Conservation (phyloP, 2,329 filamentous ascomycete species). For the Aspergillus novofumigatus region DNA sequence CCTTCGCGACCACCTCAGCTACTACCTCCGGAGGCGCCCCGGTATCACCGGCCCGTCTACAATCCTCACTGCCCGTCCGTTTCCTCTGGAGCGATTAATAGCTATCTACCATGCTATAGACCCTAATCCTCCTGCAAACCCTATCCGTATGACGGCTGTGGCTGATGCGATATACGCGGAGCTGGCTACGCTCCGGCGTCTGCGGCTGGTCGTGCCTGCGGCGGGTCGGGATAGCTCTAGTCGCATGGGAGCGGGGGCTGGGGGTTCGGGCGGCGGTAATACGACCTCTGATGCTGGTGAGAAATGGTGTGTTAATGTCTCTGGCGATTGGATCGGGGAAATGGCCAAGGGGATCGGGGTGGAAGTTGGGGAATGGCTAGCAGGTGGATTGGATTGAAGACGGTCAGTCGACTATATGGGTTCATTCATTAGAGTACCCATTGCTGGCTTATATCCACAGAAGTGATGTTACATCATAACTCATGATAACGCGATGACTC, state of each 20-base stretch:
- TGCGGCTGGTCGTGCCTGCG: slow-evolving; percentile 44
- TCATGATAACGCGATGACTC: not conserved
- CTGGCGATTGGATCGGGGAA: slow-evolving; percentile 44
- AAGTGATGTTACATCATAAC: not conserved
- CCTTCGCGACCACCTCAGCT: slow-evolving; percentile 37
- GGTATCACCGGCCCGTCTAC: slow-evolving; percentile 37
- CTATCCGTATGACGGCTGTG: slow-evolving; percentile 31
- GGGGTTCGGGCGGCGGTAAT: slow-evolving; percentile 30
- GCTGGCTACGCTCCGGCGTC: slow-evolving; percentile 43
- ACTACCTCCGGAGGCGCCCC: slow-evolving; percentile 27
- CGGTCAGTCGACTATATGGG: not conserved
- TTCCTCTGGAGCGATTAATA: slow-evolving; percentile 43
- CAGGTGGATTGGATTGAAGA: slow-evolving; percentile 34
- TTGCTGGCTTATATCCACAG: not conserved
- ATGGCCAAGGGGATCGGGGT: slow-evolving; percentile 43
- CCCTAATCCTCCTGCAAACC: slow-evolving; percentile 40
- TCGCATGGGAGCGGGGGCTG: slow-evolving; percentile 19
- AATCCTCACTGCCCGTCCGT: slow-evolving; percentile 40
- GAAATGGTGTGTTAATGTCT: slow-evolving; percentile 48
- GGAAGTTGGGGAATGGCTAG: slow-evolving; percentile 44
- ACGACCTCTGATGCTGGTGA: slow-evolving; percentile 39
- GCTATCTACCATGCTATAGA: slow-evolving; percentile 48
- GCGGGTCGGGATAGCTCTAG: slow-evolving; percentile 30
- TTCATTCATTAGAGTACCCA: not conserved
- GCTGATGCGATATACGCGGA: slow-evolving; percentile 45